These are phyloP conservation scores for Schwanniomyces pseudopolymorphus DNA, from an alignment of 805 yeast species.

Conservation along the genomic window DNA sequence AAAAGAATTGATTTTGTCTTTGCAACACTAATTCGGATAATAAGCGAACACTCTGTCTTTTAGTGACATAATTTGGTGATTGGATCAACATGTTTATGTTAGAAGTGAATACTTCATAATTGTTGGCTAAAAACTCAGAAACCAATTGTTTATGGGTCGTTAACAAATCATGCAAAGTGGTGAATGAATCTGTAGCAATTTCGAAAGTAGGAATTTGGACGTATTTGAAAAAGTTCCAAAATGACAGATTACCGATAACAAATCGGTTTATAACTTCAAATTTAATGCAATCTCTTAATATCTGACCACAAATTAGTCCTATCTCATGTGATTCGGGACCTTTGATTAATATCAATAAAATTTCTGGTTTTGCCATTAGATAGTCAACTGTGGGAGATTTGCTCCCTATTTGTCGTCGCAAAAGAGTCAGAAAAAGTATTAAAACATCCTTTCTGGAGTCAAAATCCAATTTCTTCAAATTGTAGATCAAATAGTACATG, in stretches of 20 bases:
- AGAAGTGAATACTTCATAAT: constrained; percentile 58
- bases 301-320: constrained; percentile 72
- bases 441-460: constrained; percentile 87
- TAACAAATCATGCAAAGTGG: constrained; percentile 68
- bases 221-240: constrained; percentile 85
- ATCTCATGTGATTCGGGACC: constrained; percentile 76
- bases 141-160: constrained; percentile 69
- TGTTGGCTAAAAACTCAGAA: constrained; percentile 62
- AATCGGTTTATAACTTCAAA: constrained; percentile 66
- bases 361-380: constrained; percentile 62
- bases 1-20: constrained; percentile 66
- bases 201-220: constrained; percentile 80
- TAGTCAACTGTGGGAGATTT: constrained; percentile 88
- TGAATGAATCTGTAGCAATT: constrained; percentile 85
- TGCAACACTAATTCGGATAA: constrained; percentile 70
- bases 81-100: constrained; percentile 69
- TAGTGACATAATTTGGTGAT: constrained; percentile 84
- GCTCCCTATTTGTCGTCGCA: constrained; percentile 74
- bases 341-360: constrained; percentile 58
- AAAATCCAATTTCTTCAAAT: constrained; percentile 72
- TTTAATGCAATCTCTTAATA: constrained; percentile 81
- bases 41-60: constrained; percentile 82
- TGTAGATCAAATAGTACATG: constrained; percentile 57
- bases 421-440: constrained; percentile 67
- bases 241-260: constrained; percentile 55